Conservation (phyloP, 2,329 filamentous ascomycete species). For the Epichloe sibirici region DNA sequence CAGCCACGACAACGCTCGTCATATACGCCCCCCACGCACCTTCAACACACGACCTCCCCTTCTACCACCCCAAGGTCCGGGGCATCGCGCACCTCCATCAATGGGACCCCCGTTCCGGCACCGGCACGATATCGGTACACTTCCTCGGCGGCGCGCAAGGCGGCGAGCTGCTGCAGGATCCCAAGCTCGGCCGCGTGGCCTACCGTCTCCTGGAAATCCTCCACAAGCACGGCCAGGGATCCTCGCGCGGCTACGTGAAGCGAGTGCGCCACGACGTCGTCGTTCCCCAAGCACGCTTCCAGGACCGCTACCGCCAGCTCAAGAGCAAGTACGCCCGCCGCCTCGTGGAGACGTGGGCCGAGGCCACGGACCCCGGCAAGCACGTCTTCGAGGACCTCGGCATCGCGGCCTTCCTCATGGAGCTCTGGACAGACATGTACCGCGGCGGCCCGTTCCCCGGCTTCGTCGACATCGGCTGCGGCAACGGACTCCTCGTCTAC, state of each 20-base stretch:
- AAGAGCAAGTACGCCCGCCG: conserved; percentile 66
- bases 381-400: conserved; percentile 91
- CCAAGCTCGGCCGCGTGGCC: conserved; percentile 53
- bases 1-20: conserved; percentile 31
- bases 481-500: conserved; percentile 82
- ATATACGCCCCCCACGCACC: conserved; percentile 66
- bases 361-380: conserved; percentile 76
- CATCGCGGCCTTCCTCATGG: conserved; percentile 85
- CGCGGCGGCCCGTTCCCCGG: conserved; percentile 51
- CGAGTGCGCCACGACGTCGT: conserved; percentile 74
- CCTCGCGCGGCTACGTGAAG: conserved; percentile 58
- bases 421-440: conserved; percentile 85
- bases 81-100: conserved; percentile 67
- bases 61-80: conserved; percentile 72
- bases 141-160: conserved; percentile 38
- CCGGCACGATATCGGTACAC: conserved; percentile 46
- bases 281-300: conserved; percentile 62
- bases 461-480: conserved; percentile 93
- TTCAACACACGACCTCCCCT: conserved; percentile 55
- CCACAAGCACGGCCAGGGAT: conserved; percentile 61
- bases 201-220: conserved; percentile 55
- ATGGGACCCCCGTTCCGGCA: conserved; percentile 32
- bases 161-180: conserved; percentile 12
- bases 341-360: conserved; percentile 68
- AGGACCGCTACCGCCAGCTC: conserved; percentile 69